Conservation (phyloP, 768 basidiomycete genomes). For the Rhodosporidiobolus sp. region DNA sequence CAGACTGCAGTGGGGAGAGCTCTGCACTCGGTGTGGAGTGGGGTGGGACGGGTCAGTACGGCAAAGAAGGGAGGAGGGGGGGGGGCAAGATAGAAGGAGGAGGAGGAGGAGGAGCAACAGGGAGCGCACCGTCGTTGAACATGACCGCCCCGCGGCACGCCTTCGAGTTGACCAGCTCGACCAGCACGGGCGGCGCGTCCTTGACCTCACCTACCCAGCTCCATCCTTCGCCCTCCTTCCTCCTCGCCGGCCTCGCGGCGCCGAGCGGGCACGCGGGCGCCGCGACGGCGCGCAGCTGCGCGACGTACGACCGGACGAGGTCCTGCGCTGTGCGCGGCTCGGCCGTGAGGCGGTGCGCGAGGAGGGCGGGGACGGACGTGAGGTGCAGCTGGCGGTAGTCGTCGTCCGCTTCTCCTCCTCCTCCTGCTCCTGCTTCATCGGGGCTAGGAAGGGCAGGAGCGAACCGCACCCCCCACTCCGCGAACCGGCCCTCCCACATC, state of each 20-base stretch:
- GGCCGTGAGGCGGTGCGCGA: conserved; percentile 54
- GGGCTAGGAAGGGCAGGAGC: no score
- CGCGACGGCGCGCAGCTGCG: conserved; percentile 31
- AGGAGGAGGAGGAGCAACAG: conserved; percentile 69
- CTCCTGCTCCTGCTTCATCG: background rate
- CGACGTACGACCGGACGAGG: conserved; percentile 55
- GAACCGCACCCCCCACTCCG: background rate
- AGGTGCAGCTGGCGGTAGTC: conserved; percentile 68
- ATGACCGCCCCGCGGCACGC: conserved; percentile 77
- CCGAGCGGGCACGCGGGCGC: background rate
- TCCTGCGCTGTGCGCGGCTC: conserved; percentile 43
- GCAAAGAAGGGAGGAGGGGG: background rate
- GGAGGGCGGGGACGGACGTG: conserved; percentile 63
- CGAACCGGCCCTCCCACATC: background rate
- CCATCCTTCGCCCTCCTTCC: background rate
- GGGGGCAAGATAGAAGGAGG: background rate
- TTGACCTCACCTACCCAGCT: conserved; percentile 70
- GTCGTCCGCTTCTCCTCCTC: conserved; percentile 43
- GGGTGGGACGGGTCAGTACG: background rate
- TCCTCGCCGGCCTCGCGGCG: background rate
- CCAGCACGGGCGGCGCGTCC: conserved; percentile 74
- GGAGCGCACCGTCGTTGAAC: conserved; percentile 28
- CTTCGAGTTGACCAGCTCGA: conserved; percentile 87
- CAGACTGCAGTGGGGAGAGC: conserved; percentile 65
- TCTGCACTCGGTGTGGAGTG: background rate